phyloP scores from a whole-genome alignment of 352 stramenopile species.

The Globisporangium echinulatum region DNA sequence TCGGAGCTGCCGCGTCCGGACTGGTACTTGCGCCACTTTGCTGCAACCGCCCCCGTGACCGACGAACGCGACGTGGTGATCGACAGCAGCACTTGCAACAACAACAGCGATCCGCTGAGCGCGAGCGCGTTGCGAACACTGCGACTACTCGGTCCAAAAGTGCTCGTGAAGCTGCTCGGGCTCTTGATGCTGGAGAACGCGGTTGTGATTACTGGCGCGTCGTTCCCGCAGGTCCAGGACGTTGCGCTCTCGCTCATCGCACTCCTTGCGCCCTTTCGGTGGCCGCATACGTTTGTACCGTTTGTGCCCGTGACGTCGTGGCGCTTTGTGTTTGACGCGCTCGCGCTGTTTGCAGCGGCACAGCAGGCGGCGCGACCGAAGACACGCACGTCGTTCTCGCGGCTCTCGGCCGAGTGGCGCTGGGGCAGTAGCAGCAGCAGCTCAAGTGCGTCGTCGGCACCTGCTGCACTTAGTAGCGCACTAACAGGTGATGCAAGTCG shows the following conservation, averaged over 20 bases:
- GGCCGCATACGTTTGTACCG: constrained; percentile 73
- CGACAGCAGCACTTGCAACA: neutral
- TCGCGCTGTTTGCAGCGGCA: constrained; percentile 45
- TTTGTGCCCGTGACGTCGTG: constrained; percentile 72
- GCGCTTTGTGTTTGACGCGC: constrained; percentile 57
- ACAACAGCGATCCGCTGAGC: constrained; percentile 6
- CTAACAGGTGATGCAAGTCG: neutral
- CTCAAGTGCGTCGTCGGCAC: constrained; percentile 2
- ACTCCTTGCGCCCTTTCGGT: constrained; percentile 72
- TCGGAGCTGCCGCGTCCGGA: constrained; percentile 63
- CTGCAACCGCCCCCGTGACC: too few relatives aligned
- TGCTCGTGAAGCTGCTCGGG: constrained; percentile 65
- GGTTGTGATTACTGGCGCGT: constrained; percentile 65
- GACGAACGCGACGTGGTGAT: too few relatives aligned
- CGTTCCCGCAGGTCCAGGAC: constrained; percentile 70
- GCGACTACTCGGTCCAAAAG: constrained; percentile 55
- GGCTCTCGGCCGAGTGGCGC: constrained; percentile 56
- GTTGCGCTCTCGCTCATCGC: constrained; percentile 63
- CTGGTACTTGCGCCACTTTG: constrained; percentile 66
- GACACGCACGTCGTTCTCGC: constrained; percentile 46
- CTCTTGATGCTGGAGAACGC: constrained; percentile 68
- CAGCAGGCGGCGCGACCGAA: constrained; percentile 49
- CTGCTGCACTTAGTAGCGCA: neutral
- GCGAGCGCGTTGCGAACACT: constrained; percentile 44
- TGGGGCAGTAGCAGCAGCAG: constrained; percentile 28